These are phyloP conservation scores for Kalaharituber pfeilii DNA, from an alignment of 2,329 filamentous ascomycete genomes.

Conservation along the genomic window DNA sequence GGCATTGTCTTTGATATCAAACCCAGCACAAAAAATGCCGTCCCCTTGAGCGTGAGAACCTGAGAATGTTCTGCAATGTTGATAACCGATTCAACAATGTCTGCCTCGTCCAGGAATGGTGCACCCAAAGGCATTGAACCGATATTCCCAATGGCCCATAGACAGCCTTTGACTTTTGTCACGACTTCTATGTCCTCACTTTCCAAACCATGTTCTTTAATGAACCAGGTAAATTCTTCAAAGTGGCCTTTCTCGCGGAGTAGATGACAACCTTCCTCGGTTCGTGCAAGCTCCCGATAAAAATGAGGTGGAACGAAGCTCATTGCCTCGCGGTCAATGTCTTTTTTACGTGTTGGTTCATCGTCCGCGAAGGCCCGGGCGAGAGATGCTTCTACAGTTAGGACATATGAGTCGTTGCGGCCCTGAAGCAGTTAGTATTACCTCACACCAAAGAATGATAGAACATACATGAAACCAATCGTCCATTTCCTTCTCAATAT, in stretches of 20 bases:
- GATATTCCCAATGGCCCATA: conserved; percentile 96
- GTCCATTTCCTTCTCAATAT: conserved; percentile 99
- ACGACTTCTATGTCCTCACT: conserved; percentile 70
- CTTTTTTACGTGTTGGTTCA: conserved; percentile 32
- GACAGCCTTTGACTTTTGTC: conserved; percentile 84
- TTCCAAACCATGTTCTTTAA: conserved; percentile 71
- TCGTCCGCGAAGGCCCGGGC: conserved; percentile 56
- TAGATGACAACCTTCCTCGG: conserved; percentile 76
- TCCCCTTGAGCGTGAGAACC: conserved; percentile 83
- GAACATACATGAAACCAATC: conserved; percentile 66
- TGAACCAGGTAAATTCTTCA: conserved; percentile 76
- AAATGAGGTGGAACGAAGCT: conserved; percentile 80
- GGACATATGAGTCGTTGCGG: conserved; percentile 89
- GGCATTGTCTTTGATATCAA: conserved; percentile 83
- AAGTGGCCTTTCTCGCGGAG: conserved; percentile 90
- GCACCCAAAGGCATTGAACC: conserved; percentile 96
- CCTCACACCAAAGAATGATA: neutral
- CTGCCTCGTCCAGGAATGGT: conserved; percentile 75
- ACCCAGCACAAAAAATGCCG: conserved; percentile 88
- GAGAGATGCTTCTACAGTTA: conserved; percentile 85
- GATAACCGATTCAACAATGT: conserved; percentile 75
- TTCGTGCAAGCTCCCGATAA: conserved; percentile 85
- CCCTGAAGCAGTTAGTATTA: conserved; percentile 31
- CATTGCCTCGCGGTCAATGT: conserved; percentile 36
- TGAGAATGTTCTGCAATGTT: conserved; percentile 73